phyloP scores from a whole-genome alignment of 2,329 filamentous ascomycete genomes.

The Xylariaceae sp. region DNA sequence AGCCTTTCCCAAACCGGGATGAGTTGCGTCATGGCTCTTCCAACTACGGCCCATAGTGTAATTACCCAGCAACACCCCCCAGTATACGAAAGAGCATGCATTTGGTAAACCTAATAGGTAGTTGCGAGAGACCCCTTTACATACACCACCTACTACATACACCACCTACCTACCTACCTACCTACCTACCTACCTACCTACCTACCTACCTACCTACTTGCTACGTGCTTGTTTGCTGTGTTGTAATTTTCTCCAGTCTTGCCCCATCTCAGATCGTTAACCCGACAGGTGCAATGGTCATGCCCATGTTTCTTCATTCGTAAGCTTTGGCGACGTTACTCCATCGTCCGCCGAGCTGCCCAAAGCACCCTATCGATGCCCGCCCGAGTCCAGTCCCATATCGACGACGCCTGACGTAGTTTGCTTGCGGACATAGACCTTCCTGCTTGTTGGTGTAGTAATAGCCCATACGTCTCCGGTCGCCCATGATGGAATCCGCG shows the following conservation, averaged over 20 bases:
- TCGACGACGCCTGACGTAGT: neutral
- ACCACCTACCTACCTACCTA: neutral
- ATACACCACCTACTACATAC: neutral
- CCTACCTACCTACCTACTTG: neutral
- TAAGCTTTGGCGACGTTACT: neutral
- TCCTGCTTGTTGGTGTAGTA: neutral
- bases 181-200: neutral
- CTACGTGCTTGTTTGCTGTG: too few relatives aligned
- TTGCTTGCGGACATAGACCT: neutral
- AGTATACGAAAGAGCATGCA: neutral
- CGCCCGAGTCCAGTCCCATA: slow-evolving; percentile 1
- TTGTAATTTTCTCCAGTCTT: too few relatives aligned
- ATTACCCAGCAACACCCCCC: slow-evolving; percentile 5
- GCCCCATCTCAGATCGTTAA: too few relatives aligned
- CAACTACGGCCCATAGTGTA: neutral
- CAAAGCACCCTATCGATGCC: slow-evolving; percentile 3
- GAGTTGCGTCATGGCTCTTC: slow-evolving; percentile 12
- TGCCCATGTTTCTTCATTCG: neutral
- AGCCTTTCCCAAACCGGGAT: slow-evolving; percentile 10
- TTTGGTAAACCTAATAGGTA: neutral
- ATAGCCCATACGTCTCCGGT: neutral
- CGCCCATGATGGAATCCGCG: slow-evolving; percentile 25
- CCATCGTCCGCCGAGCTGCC: neutral
- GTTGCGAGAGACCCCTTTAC: neutral
- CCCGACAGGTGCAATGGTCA: neutral